These are phyloP conservation scores for Thielaviopsis ethacetica DNA, from an alignment of 2,329 filamentous ascomycete species.

Conservation along the genomic window DNA sequence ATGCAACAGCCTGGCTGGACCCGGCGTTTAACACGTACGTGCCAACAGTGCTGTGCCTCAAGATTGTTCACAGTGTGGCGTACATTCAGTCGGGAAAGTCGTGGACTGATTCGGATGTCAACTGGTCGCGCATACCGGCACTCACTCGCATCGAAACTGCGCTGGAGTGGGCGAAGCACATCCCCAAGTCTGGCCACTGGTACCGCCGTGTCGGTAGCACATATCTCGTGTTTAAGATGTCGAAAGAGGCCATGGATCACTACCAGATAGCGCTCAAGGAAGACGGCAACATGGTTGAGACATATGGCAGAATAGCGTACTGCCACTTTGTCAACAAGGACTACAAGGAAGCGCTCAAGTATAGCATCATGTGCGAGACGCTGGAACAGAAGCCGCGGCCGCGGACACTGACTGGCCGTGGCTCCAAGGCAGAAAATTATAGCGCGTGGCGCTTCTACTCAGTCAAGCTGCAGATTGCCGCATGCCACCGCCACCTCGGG, in stretches of 20 bases:
- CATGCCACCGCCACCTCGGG: constrained; percentile 20
- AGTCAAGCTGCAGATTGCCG: constrained; percentile 23
- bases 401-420: not conserved
- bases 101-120: constrained; percentile 21
- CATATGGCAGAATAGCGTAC: constrained; percentile 24
- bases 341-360: constrained; percentile 21
- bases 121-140: constrained; percentile 23
- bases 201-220: constrained; percentile 25
- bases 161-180: constrained; percentile 20
- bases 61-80: constrained; percentile 26
- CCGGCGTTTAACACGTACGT: constrained; percentile 21
- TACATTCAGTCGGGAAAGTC: constrained; percentile 23
- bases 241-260: constrained; percentile 20
- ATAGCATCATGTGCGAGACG: constrained; percentile 22
- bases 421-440: constrained; percentile 14
- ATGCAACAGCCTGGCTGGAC: constrained; percentile 24
- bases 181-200: constrained; percentile 22
- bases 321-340: constrained; percentile 23
- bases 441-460: constrained; percentile 26
- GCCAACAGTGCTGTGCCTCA: constrained; percentile 26
- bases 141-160: constrained; percentile 22
- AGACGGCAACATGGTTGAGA: constrained; percentile 24
- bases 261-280: constrained; percentile 22
- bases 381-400: constrained; percentile 11
- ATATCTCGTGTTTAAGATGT: constrained; percentile 22